phyloP scores from a whole-genome alignment of 306 rosid genomes.

The Alnus glutinosa region DNA sequence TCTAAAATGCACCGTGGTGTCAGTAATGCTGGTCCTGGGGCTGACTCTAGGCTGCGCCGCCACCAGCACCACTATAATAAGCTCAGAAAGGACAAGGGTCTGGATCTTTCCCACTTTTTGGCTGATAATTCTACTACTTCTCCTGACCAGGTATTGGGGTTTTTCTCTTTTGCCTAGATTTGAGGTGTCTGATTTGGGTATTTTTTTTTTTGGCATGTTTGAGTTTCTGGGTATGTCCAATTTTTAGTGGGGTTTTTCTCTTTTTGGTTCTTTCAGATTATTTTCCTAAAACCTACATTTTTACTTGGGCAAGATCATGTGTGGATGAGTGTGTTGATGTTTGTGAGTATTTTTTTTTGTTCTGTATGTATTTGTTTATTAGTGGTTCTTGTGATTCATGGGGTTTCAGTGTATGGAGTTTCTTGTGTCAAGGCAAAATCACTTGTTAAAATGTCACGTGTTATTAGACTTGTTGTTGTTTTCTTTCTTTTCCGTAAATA shows the following conservation, averaged over 20 bases:
- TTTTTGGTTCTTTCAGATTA: neutral
- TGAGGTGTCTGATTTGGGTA: neutral
- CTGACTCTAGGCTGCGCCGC: constrained; percentile 62
- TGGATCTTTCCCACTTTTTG: constrained; percentile 54
- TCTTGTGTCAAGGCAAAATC: neutral
- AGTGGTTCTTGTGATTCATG: constrained; percentile 8
- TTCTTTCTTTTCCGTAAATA: neutral
- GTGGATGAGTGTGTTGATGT: neutral
- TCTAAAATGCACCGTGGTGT: constrained; percentile 64
- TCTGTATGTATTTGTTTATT: neutral
- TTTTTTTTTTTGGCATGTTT: constrained; percentile 10
- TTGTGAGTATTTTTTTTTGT: neutral
- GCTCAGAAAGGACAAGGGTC: constrained; percentile 50
- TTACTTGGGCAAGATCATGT: neutral
- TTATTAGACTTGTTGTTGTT: neutral
- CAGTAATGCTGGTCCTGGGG: constrained; percentile 33
- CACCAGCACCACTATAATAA: constrained; percentile 54
- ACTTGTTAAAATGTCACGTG: neutral
- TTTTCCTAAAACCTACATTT: neutral
- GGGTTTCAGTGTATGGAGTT: constrained; percentile 11
- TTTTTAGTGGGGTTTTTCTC: neutral
- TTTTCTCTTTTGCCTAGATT: neutral
- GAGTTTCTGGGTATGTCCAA: constrained; percentile 18
- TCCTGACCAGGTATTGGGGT: constrained; percentile 63
- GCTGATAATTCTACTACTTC: constrained; percentile 72